These are phyloP conservation scores for Yueomyces sp. DNA, from an alignment of 1,139 yeast genomes.

Conservation along the genomic window DNA sequence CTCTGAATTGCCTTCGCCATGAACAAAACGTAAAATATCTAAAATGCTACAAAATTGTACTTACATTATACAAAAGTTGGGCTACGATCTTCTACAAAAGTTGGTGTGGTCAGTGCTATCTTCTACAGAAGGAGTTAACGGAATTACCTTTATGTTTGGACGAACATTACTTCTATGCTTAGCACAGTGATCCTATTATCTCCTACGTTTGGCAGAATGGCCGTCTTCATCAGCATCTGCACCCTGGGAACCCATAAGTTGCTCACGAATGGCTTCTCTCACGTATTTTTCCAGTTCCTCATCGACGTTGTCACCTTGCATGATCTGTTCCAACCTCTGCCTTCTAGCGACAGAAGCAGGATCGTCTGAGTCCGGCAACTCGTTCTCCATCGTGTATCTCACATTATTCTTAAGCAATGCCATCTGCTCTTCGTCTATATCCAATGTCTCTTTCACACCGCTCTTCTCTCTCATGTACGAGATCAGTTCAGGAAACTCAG, in stretches of 20 bases:
- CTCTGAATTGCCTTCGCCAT: too few relatives aligned
- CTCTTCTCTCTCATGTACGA: conserved; percentile 43
- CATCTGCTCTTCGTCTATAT: conserved; percentile 34
- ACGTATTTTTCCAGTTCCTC: conserved; percentile 62
- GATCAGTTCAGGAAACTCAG: conserved; percentile 69
- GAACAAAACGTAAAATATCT: too few relatives aligned
- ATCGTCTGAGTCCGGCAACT: conserved; percentile 27
- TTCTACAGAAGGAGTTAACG: too few relatives aligned
- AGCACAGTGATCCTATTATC: conserved; percentile 2
- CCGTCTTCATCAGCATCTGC: conserved; percentile 6
- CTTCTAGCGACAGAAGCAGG: conserved; percentile 44
- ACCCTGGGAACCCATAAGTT: conserved; percentile 17
- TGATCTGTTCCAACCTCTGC: conserved; percentile 51
- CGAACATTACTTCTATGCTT: too few relatives aligned
- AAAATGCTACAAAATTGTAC: too few relatives aligned
- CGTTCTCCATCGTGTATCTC: conserved; percentile 43
- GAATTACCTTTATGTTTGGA: too few relatives aligned
- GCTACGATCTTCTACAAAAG: too few relatives aligned
- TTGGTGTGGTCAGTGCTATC: too few relatives aligned
- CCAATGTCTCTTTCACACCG: conserved; percentile 31
- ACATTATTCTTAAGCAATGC: conserved; percentile 29
- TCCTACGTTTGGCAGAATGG: conserved; percentile 20
- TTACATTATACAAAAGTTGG: too few relatives aligned
- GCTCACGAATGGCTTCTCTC: conserved; percentile 48
- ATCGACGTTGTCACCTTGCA: conserved; percentile 67